These are phyloP conservation scores for Fraxinus nigra DNA, from an alignment of 305 asterid genomes.

Conservation along the genomic window DNA sequence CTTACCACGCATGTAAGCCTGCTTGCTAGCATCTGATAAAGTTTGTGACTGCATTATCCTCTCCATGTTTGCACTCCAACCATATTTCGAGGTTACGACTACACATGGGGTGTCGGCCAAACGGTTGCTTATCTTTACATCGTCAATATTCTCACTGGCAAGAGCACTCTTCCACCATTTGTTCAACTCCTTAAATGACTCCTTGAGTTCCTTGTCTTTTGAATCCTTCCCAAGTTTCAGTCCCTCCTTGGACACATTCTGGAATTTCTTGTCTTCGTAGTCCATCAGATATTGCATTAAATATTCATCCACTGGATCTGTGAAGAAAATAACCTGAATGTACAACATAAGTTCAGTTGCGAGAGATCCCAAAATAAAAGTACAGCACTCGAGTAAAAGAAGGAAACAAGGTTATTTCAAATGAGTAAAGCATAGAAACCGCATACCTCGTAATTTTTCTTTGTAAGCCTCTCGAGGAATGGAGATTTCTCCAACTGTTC, in stretches of 20 bases:
- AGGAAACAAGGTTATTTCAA: not conserved
- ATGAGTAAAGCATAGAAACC: not conserved
- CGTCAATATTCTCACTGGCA: conserved; percentile 79
- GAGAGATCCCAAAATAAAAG: not conserved
- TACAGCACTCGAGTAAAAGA: not conserved
- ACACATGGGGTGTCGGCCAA: conserved; percentile 87
- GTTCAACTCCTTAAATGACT: conserved; percentile 73
- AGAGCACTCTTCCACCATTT: conserved; percentile 96
- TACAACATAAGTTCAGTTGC: not conserved
- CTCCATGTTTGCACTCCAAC: conserved; percentile 98
- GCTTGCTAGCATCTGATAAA: conserved; percentile 78
- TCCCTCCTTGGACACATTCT: conserved; percentile 91
- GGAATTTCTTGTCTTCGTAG: conserved; percentile 92
- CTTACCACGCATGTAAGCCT: conserved; percentile 94
- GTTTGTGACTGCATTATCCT: conserved; percentile 97
- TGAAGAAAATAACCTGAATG: conserved; percentile 67
- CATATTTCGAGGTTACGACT: conserved; percentile 86
- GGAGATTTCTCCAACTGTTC: conserved; percentile 91
- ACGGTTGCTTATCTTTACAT: conserved; percentile 93
- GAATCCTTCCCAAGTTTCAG: conserved; percentile 79
- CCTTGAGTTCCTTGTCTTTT: conserved; percentile 77
- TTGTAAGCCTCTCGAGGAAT: conserved; percentile 75
- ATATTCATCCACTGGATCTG: conserved; percentile 89
- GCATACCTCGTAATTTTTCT: conserved; percentile 81
- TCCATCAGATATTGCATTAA: conserved; percentile 96